Evolutionary conservation across 2,329 filamentous ascomycete genomes (phyloP), one percentile per base, ranked within the genome.

Genomic region (Hypocrella siamensis): DNA sequence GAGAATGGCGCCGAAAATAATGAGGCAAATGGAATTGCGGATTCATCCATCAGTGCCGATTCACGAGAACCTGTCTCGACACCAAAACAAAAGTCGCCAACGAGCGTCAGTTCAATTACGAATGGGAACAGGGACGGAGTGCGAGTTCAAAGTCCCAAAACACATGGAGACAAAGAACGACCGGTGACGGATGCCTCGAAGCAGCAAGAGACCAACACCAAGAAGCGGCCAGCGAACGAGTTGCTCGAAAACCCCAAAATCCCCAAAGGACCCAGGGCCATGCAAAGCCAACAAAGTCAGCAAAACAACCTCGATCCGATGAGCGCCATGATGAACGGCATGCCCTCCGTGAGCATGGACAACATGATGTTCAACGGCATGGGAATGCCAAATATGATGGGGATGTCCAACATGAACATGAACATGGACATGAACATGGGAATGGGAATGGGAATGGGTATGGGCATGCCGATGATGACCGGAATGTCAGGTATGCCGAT

Each of bases 161-260:
- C n/a, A n/a, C n/a, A n/a, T n/a, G n/a, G n/a, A n/a, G n/a, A n/a
- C n/a, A n/a, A n/a, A n/a, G n/a, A n/a, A n/a, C n/a, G n/a, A n/a
- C n/a, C n/a, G n/a, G n/a, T n/a, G n/a, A n/a, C 40, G 7, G 47
- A 48, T n/a, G 35, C 33, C 24, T 31, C 37, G 37, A 54, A 45
- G 39, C 47, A 44, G 4, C 46, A 53, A 17, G 47, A 51, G 17
- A 38, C 34, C 32, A 56, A 55, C 35, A 60, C 70, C 17, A 90
- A 81, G 58, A 98, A 96, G 60, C 75, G 90, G 16, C 70, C 79
- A 9, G 84, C 85, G 11, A 83, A 88, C 22, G 78, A 85, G 32
- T 65, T 65, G 19, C 57, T 68, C 6, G 71, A 75, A 43, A 75
- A 78, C 42, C 68, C 70, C 26, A 70, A 69, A 46, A 70, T 76